These are phyloP conservation scores for Lentinula novae-zelandiae DNA, from an alignment of 1,284 basidiomycete genomes.

Conservation along the genomic window DNA sequence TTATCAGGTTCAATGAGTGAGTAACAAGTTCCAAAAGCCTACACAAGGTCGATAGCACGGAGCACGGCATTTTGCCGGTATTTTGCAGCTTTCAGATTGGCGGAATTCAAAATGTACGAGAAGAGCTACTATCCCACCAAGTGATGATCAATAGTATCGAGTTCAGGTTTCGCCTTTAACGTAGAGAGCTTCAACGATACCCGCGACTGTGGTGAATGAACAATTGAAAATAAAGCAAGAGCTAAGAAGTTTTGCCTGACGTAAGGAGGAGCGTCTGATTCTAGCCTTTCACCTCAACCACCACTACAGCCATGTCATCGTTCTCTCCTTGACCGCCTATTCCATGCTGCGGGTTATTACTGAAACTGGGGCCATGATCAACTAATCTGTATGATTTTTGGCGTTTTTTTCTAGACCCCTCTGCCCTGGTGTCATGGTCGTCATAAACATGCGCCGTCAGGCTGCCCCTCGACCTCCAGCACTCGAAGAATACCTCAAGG, in stretches of 20 bases:
- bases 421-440: not conserved
- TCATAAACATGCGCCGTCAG: not conserved
- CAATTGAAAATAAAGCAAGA: too few species aligned
- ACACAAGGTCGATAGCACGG: not conserved
- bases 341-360: not conserved
- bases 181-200: too few species aligned
- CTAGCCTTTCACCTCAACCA: too few species aligned
- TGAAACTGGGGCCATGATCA: not conserved
- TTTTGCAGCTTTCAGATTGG: too few species aligned
- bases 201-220: too few species aligned
- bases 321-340: not conserved
- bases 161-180: too few species aligned
- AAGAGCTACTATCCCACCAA: too few species aligned
- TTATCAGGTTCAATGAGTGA: not conserved
- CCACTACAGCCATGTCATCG: not conserved
- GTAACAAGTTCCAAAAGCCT: not conserved
- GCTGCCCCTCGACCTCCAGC: not conserved
- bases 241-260: too few species aligned
- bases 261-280: too few species aligned
- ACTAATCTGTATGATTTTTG: not conserved
- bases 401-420: not conserved
- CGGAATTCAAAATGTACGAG: too few species aligned
- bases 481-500: not conserved
- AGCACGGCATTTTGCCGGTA: too few species aligned
- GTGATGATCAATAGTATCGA: too few species aligned